Evolutionary conservation across 805 yeast species (phyloP).

Genomic region (Candida mattraensis): DNA sequence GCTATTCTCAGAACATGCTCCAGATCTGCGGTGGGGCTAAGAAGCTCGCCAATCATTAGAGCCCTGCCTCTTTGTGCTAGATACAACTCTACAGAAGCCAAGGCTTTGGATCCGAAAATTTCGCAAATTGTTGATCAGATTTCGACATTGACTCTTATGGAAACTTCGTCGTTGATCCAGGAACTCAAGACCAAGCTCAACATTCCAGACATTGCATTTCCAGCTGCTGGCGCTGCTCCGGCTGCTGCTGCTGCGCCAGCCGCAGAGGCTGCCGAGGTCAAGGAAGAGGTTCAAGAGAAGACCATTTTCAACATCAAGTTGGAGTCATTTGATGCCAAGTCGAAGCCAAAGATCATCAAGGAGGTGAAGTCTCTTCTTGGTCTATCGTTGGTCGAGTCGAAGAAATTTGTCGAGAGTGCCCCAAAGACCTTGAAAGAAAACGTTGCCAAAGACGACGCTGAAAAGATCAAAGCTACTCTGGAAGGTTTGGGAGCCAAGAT

Average conservation of each 20-base stretch:
- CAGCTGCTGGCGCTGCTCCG: constrained; percentile 63
- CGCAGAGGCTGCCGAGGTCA: constrained; percentile 69
- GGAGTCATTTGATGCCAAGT: constrained; percentile 90
- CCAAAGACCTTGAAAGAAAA: constrained; percentile 95
- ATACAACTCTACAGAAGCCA: constrained; percentile 46
- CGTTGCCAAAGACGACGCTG: constrained; percentile 95
- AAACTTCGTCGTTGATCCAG: constrained; percentile 82
- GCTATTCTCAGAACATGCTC: constrained; percentile 20
- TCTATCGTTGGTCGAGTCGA: constrained; percentile 90
- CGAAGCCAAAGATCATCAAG: constrained; percentile 96
- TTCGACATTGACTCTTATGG: constrained; percentile 85
- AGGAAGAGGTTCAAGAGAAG: constrained; percentile 84
- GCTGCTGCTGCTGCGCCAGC: constrained; percentile 67
- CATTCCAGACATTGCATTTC: constrained; percentile 90
- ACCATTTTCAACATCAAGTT: constrained; percentile 89
- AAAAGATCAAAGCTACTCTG: constrained; percentile 87
- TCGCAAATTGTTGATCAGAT: constrained; percentile 85
- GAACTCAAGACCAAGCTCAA: constrained; percentile 81
- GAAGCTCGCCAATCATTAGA: constrained; percentile 14
- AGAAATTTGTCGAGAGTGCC: constrained; percentile 96
- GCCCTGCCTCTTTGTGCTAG: constrained; percentile 60
- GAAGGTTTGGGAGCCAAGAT: constrained; percentile 97
- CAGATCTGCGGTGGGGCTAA: constrained; percentile 22
- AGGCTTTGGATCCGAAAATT: constrained; percentile 85
- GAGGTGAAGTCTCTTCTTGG: constrained; percentile 93